A percentile compares a stretch with the other conserved stretches of the same genome.
phyloP scores from a whole-genome alignment of 805 yeast species.

The Candida gorgasii region DNA sequence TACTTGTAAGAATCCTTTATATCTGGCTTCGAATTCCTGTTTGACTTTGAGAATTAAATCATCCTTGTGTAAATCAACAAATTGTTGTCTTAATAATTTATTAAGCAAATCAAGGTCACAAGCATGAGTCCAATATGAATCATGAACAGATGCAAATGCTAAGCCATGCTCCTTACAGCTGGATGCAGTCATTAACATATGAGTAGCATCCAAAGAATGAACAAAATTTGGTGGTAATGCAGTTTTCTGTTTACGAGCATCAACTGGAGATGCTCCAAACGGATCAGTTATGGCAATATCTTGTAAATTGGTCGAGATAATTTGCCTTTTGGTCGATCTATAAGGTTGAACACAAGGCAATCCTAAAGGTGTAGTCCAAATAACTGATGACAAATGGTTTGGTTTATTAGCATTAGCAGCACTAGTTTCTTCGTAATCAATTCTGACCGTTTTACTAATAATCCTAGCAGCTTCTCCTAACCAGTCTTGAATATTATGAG shows the following conservation, averaged over 20 bases:
- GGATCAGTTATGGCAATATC: constrained; percentile 88
- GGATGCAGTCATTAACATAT: constrained; percentile 87
- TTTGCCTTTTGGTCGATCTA: constrained; percentile 63
- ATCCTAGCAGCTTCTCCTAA: constrained; percentile 80
- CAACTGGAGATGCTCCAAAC: constrained; percentile 77
- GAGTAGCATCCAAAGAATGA: constrained; percentile 95
- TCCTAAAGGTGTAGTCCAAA: constrained; percentile 97
- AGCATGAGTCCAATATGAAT: constrained; percentile 98
- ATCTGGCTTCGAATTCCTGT: constrained; percentile 79
- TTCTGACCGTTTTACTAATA: constrained; percentile 66
- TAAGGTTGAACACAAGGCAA: constrained; percentile 97
- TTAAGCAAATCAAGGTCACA: constrained; percentile 76
- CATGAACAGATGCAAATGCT: constrained; percentile 93
- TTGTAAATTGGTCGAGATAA: constrained; percentile 80
- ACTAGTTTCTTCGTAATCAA: constrained; percentile 55
- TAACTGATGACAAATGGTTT: constrained; percentile 78
- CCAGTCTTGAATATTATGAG: constrained; percentile 97
- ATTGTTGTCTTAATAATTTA: constrained; percentile 67
- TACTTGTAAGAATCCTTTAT: constrained; percentile 66
- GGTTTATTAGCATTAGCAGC: constrained; percentile 46
- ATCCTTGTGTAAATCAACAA: constrained; percentile 72
- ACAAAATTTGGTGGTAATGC: constrained; percentile 96
- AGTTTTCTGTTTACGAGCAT: constrained; percentile 82
- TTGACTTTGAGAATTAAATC: constrained; percentile 71
- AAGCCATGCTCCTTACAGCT: constrained; percentile 66